Percentiles rank a stretch among this genome's conserved stretches.
Conservation (phyloP, 1,284 basidiomycete genomes). For the Cryptococcus wingfieldii region DNA sequence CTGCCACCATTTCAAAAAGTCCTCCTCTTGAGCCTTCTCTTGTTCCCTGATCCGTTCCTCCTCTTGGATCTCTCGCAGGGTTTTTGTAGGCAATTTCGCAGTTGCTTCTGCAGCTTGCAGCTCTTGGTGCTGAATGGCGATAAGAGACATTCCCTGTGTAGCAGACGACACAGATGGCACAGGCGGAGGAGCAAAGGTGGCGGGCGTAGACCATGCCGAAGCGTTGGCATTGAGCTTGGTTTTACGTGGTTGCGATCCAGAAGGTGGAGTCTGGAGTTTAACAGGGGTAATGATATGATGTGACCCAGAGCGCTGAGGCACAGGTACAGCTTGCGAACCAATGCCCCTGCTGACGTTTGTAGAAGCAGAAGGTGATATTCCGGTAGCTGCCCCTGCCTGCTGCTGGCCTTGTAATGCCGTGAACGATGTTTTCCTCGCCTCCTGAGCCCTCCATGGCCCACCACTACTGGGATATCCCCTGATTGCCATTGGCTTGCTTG, state of each 20-base stretch:
- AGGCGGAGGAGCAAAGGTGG: slow-evolving; percentile 46
- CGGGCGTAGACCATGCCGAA: slow-evolving; percentile 25
- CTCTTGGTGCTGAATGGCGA: slow-evolving; percentile 77
- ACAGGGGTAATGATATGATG: slow-evolving; percentile 36
- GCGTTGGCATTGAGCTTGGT: slow-evolving; percentile 8
- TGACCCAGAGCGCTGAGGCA: slow-evolving; percentile 12
- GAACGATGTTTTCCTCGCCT: slow-evolving; percentile 26
- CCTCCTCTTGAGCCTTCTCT: slow-evolving; percentile 61
- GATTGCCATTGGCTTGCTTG: not conserved
- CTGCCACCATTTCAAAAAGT: slow-evolving; percentile 81
- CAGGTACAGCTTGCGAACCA: slow-evolving; percentile 10
- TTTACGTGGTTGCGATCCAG: slow-evolving; percentile 12
- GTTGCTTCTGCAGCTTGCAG: slow-evolving; percentile 53
- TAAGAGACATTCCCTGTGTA: slow-evolving; percentile 59
- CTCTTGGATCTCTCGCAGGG: slow-evolving; percentile 70
- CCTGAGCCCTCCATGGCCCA: slow-evolving; percentile 30
- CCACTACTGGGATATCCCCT: slow-evolving; percentile 13
- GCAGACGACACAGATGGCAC: slow-evolving; percentile 50
- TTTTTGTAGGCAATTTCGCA: slow-evolving; percentile 54
- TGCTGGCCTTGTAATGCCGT: slow-evolving; percentile 35
- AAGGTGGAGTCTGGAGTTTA: slow-evolving; percentile 19
- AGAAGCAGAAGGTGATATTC: not conserved
- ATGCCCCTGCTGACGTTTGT: slow-evolving; percentile 11
- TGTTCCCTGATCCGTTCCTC: slow-evolving; percentile 57
- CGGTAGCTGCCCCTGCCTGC: not conserved